Percentiles rank a stretch among this genome's conserved stretches.
Evolutionary conservation across 2,329 filamentous ascomycete species (phyloP).

Genomic region (Trichoderma sp.): DNA sequence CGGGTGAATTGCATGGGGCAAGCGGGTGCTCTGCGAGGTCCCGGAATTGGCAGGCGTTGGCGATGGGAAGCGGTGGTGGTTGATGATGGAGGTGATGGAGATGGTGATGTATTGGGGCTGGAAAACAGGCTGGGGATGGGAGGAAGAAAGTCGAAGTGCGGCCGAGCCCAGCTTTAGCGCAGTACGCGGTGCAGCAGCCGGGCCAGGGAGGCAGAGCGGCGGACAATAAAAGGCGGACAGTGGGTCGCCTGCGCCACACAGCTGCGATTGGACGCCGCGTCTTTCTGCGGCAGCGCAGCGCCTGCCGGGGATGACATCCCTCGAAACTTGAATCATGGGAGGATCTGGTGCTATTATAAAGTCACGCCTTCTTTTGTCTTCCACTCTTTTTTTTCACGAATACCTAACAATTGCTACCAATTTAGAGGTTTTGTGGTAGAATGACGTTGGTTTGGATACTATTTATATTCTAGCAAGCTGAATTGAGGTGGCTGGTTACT

Average conservation of each 20-base stretch:
- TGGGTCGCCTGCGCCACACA: constrained; percentile 24
- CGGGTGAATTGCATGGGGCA: constrained; percentile 16
- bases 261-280: constrained; percentile 14
- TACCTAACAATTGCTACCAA: not conserved
- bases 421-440: not conserved
- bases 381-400: not conserved
- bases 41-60: constrained; percentile 18
- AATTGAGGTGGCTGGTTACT: not conserved
- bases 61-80: constrained; percentile 16
- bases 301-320: constrained; percentile 24
- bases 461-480: too few species aligned
- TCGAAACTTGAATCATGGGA: constrained; percentile 4
- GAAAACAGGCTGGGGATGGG: constrained; percentile 29
- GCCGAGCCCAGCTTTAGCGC: constrained; percentile 15
- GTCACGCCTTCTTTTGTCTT: not conserved
- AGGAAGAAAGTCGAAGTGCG: constrained; percentile 27
- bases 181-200: constrained; percentile 15
- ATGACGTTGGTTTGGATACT: not conserved
- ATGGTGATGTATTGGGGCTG: constrained; percentile 20
- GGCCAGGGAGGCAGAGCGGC: constrained; percentile 9
- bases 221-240: constrained; percentile 24
- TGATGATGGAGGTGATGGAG: constrained; percentile 11
- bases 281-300: constrained; percentile 9
- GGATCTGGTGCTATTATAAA: not conserved
- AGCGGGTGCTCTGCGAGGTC: constrained; percentile 10